phyloP scores from a whole-genome alignment of 371 early-diverging fungal species.

The Rhizopus sp. region DNA sequence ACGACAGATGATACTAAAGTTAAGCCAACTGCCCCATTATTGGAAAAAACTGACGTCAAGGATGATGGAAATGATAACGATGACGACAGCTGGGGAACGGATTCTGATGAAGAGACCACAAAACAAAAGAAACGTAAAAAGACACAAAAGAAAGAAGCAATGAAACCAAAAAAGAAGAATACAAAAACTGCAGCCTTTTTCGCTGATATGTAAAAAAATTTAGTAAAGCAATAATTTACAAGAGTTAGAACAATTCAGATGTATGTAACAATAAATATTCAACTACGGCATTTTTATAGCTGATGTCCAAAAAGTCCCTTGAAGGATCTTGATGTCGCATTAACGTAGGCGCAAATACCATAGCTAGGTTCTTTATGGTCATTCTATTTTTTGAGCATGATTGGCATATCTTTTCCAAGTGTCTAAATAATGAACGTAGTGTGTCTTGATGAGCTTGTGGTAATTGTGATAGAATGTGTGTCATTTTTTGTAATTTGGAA shows the following conservation, averaged over 20 bases:
- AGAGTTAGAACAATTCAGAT: constrained; percentile 13
- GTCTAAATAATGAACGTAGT: constrained; percentile 29
- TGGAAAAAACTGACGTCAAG: constrained; percentile 31
- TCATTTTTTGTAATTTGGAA: constrained; percentile 21
- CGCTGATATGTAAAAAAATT: constrained; percentile 26
- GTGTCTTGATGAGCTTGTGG: constrained; percentile 47
- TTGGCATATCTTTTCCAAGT: constrained; percentile 53
- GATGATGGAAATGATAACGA: constrained; percentile 9
- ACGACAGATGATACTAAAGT: constrained; percentile 27
- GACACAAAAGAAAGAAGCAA: constrained; percentile 20
- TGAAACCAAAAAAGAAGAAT: constrained; percentile 15
- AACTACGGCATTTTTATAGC: constrained; percentile 73
- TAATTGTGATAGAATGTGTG: constrained; percentile 21
- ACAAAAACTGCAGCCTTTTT: constrained; percentile 23
- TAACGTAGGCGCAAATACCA: constrained; percentile 93
- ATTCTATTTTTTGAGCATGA: constrained; percentile 71
- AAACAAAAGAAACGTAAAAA: constrained; percentile 27
- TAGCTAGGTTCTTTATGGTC: constrained; percentile 85
- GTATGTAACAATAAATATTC: constrained; percentile 36
- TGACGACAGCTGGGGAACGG: constrained; percentile 27
- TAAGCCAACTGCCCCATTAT: constrained; percentile 3
- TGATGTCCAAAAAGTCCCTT: constrained; percentile 80
- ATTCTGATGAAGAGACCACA: constrained; percentile 23
- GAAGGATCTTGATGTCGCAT: constrained; percentile 70
- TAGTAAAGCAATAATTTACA: background rate